Evolutionary conservation across 2,329 filamentous ascomycete species (phyloP), one percentile per base, ranked within the genome.

Genomic region (Colletotrichum spaethianum): DNA sequence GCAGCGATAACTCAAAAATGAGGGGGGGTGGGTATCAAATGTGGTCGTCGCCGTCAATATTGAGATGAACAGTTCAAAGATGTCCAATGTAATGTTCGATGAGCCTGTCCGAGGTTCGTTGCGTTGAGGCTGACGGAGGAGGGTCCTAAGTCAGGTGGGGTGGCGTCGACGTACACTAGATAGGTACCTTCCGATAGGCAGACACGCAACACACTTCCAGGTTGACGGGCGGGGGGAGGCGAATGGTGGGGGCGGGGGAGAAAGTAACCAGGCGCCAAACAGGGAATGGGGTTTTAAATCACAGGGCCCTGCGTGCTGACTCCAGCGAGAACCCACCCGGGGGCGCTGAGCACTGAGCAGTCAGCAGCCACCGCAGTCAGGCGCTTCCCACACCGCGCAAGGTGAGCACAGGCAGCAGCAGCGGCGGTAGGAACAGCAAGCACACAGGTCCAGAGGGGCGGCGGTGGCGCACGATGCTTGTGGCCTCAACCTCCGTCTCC

Each of bases 71-170:
- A 6, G 31, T 48, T 36, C 55, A 26, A 36, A 36, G 33, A 26
- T 63, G 36, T 31, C 36, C 18, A 52, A 28, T 31, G 40, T 46
- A 44, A 33, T 31, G 59, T 23, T 46, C 50, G 48, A 36, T 46
- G 28, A 56, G 40, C 28, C 33, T 33, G 57, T 59, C 33, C 23
- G 23, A 23, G 31, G 26, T 56, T 38, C 11, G 59, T 59, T 52
- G 44, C 33, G 14, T 46, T 44, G 56, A 67, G 67, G 67, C 53
- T 60, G 67, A 70, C 31, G 62, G 60, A 20, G 31, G 20, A 26
- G 40, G 59, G 44, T 36, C 33, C 31, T 33, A 8, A 38, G 40
- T 63, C 60, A 63, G 20, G 48, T 63, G 63, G 50, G 65, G 50
- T 62, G 26, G 53, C 7, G 61, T 55, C n/a, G 55, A 33, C 28